Evolutionary conservation across 208 protist genomes (phyloP).

Genomic region (Leishmania braziliensis): DNA sequence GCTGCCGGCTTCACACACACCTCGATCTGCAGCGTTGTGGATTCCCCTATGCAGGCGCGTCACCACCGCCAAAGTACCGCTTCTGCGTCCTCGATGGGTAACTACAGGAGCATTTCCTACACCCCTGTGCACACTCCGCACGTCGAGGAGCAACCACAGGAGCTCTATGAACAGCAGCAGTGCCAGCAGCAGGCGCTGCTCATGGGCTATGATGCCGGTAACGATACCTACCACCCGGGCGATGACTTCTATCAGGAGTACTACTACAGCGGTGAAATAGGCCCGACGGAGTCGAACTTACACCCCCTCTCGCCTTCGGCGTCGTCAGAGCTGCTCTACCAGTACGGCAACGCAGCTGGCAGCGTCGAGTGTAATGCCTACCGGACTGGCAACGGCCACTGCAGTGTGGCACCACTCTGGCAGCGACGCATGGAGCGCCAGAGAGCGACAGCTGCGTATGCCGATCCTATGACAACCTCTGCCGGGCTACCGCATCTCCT

Average conservation of each 20-base stretch:
- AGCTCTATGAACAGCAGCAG: neutral
- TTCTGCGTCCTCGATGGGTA: neutral
- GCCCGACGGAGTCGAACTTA: neutral
- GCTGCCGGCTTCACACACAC: neutral
- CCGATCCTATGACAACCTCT: neutral
- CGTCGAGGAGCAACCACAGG: neutral
- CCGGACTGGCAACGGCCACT: neutral
- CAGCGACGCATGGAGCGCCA: slow-evolving; percentile 1
- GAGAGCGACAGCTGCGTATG: neutral
- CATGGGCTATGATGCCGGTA: neutral
- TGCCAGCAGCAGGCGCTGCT: neutral
- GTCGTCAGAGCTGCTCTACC: neutral
- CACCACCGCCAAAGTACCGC: neutral
- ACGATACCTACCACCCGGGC: neutral
- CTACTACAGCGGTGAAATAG: neutral
- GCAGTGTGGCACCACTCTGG: neutral
- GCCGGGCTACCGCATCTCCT: neutral
- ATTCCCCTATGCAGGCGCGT: neutral
- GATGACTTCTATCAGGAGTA: neutral
- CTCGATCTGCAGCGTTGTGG: neutral
- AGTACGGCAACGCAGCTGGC: neutral
- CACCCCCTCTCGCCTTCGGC: neutral
- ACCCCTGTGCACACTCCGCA: neutral
- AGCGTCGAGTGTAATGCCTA: neutral
- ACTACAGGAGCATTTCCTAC: neutral